Percentiles rank a stretch among this genome's conserved stretches.
Evolutionary conservation across 805 yeast genomes (phyloP).

Genomic region (Metschnikowia continentalis): DNA sequence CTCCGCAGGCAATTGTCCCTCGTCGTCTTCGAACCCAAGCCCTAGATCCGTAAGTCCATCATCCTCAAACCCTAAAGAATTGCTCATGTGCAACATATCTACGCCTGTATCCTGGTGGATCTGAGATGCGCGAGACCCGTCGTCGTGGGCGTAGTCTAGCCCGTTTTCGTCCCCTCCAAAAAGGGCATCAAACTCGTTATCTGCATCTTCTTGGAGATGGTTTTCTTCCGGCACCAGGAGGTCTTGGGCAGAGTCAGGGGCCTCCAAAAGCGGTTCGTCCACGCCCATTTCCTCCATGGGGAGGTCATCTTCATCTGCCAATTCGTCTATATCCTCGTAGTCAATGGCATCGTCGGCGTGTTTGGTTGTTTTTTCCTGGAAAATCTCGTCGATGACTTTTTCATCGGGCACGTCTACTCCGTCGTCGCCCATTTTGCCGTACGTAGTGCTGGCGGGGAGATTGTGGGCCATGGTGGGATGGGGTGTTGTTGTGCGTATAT

Average conservation of each 20-base stretch:
- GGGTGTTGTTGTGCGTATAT: background rate
- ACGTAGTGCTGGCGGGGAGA: background rate
- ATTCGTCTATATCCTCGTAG: conserved; percentile 89
- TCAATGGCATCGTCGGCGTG: conserved; percentile 94
- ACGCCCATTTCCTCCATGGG: conserved; percentile 5
- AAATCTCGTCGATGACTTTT: conserved; percentile 36
- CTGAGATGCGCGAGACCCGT: conserved; percentile 11
- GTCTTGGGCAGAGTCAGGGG: background rate
- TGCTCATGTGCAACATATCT: conserved; percentile 14
- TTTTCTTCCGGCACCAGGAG: conserved; percentile 15
- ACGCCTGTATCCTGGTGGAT: conserved; percentile 11
- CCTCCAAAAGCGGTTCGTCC: background rate
- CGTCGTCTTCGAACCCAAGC: conserved; percentile 20
- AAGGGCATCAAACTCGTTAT: conserved; percentile 38
- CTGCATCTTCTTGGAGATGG: conserved; percentile 30
- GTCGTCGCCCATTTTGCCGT: conserved; percentile 5
- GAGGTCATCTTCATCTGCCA: conserved; percentile 78
- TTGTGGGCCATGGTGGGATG: background rate
- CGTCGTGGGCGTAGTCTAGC: conserved; percentile 17
- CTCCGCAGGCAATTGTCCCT: background rate
- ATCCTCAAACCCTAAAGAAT: conserved; percentile 16
- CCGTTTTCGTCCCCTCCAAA: conserved; percentile 32
- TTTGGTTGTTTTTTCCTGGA: conserved; percentile 37
- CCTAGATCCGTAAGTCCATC: conserved; percentile 19
- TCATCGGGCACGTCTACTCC: conserved; percentile 33